Conservation (phyloP, 129 eudicot genomes). For the Apium graveolens region DNA sequence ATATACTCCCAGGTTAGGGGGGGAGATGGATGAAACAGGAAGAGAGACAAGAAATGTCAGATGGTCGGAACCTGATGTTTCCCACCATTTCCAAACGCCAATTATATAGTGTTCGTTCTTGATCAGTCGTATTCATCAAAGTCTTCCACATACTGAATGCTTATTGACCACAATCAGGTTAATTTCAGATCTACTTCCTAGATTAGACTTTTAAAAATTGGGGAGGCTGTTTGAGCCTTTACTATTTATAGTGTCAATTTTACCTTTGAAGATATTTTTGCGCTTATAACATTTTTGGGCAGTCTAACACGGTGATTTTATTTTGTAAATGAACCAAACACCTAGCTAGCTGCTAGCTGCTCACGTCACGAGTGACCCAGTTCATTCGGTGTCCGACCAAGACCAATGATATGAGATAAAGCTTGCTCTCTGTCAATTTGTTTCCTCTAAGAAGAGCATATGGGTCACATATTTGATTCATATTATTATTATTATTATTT, state of each 20-base stretch:
- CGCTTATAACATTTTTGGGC: too few relatives aligned
- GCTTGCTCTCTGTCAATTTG: neutral
- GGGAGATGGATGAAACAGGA: neutral
- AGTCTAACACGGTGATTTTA: too few relatives aligned
- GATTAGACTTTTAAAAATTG: too few relatives aligned
- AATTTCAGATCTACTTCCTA: neutral
- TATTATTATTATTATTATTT: neutral
- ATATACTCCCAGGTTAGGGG: neutral
- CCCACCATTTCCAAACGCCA: neutral
- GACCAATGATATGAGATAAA: too few relatives aligned
- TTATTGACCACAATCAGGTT: neutral
- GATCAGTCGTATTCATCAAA: neutral
- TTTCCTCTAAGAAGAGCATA: conserved; percentile 6
- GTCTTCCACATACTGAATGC: neutral
- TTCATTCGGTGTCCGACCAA: too few relatives aligned
- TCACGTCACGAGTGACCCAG: too few relatives aligned
- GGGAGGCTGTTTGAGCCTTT: too few relatives aligned
- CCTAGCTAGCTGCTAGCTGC: too few relatives aligned
- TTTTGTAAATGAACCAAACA: too few relatives aligned
- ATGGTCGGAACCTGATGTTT: neutral
- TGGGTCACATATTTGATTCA: neutral
- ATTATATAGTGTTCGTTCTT: neutral
- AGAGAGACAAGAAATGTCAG: neutral
- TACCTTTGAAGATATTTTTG: too few relatives aligned
- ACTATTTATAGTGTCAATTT: too few relatives aligned